Conservation (phyloP, 257 asterid species). For the Knoxia roxburghii region DNA sequence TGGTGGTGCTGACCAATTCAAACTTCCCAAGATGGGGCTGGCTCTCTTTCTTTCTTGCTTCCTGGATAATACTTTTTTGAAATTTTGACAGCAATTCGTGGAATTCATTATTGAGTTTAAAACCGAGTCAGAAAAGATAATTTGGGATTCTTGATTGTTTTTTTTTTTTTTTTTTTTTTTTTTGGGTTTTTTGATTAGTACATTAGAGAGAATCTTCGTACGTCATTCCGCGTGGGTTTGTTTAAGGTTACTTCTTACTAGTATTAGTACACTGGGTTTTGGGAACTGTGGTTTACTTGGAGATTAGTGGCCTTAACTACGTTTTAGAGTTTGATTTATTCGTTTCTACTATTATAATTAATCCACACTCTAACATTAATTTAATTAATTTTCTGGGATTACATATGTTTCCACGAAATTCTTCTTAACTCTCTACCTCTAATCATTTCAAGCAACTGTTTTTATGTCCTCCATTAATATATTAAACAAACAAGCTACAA, state of each 20-base stretch:
- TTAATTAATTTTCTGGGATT: neutral
- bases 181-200: neutral
- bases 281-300: no score
- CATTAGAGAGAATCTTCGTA: slow-evolving; percentile 5
- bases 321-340: no score
- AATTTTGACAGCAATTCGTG: slow-evolving; percentile 10
- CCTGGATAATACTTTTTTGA: neutral
- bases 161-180: no score
- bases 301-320: no score
- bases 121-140: slow-evolving; percentile 14
- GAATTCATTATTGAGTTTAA: slow-evolving; percentile 9
- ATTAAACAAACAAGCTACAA: no score
- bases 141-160: no score
- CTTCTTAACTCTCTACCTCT: neutral
- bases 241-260: no score
- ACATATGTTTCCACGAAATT: neutral
- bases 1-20: slow-evolving; percentile 25
- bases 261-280: no score
- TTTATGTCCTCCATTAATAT: no score
- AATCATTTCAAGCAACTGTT: neutral
- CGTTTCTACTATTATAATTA: no score
- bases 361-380: no score
- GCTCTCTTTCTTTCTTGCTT: neutral
- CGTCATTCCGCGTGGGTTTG: slow-evolving; percentile 20
- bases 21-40: slow-evolving; percentile 8